Percentiles rank a stretch among this genome's conserved stretches.
Conservation (phyloP, 306 rosid genomes). For the Dryas alaskensis region DNA sequence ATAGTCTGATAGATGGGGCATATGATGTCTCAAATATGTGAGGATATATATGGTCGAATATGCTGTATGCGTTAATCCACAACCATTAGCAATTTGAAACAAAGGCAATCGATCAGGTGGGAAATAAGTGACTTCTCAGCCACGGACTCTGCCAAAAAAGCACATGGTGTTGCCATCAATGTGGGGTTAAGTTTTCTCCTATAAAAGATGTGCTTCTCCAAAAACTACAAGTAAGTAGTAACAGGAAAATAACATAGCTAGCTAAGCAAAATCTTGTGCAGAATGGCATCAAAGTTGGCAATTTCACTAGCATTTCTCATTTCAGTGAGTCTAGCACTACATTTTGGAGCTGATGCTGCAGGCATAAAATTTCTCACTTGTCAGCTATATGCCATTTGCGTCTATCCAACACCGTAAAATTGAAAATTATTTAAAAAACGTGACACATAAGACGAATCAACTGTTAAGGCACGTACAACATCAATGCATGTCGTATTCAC, state of each 20-base stretch:
- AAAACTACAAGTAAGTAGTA: constrained; percentile 5
- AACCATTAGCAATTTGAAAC: neutral
- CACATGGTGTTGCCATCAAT: neutral
- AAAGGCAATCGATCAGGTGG: neutral
- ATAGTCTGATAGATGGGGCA: too few species aligned
- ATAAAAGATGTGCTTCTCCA: neutral
- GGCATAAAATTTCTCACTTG: neutral
- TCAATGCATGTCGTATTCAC: too few species aligned
- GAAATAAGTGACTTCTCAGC: neutral
- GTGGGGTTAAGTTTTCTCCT: neutral
- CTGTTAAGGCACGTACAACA: too few species aligned
- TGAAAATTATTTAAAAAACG: too few species aligned
- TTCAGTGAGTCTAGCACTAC: constrained; percentile 13
- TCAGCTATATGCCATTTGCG: too few species aligned
- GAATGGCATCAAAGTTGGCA: constrained; percentile 28
- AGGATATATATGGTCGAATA: neutral
- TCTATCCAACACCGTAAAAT: too few species aligned
- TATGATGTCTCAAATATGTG: neutral
- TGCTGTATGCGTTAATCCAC: neutral
- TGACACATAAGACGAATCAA: too few species aligned
- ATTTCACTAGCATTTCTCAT: constrained; percentile 22
- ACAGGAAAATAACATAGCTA: neutral
- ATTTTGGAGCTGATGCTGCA: constrained; percentile 16
- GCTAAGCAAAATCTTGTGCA: neutral
- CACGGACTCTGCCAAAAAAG: neutral